Evolutionary conservation across 768 basidiomycete species (phyloP).

Genomic region (Tulasnella sp.): DNA sequence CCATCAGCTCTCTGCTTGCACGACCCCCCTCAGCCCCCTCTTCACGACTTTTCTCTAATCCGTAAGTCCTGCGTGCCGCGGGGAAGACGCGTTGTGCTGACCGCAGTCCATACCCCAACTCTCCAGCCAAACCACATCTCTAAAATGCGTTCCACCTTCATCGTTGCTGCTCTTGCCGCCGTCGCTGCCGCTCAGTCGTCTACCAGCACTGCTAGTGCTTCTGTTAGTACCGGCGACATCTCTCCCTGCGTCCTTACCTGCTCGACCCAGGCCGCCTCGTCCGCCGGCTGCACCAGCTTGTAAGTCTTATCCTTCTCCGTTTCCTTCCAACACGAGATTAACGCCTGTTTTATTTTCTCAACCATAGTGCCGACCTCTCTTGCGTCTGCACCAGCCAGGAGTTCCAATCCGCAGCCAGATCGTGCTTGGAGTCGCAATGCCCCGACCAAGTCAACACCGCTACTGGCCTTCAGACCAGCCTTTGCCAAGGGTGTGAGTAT

Average conservation of each 20-base stretch:
- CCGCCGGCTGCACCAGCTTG: conserved; percentile 9
- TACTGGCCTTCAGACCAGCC: not conserved
- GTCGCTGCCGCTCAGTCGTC: conserved; percentile 9
- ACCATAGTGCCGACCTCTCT: not conserved
- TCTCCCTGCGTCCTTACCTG: not conserved
- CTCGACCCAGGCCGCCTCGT: not conserved
- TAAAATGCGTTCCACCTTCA: conserved; percentile 15
- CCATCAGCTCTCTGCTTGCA: not conserved
- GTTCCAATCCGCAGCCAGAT: not conserved
- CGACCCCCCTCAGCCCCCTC: not conserved
- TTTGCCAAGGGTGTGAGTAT: not conserved
- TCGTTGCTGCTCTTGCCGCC: conserved; percentile 16
- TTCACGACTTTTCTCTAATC: not conserved
- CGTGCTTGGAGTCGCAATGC: not conserved
- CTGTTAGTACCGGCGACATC: not conserved
- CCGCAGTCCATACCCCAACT: not conserved
- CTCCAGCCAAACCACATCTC: not conserved
- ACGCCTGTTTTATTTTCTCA: not conserved
- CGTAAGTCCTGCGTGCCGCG: not conserved
- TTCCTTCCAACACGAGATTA: not conserved
- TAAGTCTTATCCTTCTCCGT: not conserved
- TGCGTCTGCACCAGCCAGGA: not conserved
- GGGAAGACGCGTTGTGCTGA: not conserved
- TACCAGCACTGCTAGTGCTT: not conserved
- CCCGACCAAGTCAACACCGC: not conserved